Percentiles rank a stretch among this genome's conserved stretches.
phyloP scores from a whole-genome alignment of 345 rosid genomes.

The Salix brachista region DNA sequence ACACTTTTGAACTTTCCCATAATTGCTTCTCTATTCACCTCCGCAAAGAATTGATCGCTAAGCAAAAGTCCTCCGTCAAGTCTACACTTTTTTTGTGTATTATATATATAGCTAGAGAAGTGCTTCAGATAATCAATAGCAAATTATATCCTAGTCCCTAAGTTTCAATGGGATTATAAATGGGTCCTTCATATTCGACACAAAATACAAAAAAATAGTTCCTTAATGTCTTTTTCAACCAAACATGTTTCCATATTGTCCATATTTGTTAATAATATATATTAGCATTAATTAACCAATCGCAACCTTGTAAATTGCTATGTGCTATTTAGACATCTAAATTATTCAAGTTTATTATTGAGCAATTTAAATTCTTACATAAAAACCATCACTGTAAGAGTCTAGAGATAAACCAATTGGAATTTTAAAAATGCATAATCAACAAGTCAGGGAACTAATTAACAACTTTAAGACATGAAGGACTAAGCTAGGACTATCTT shows the following conservation, averaged over 20 bases:
- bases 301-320: too few species aligned
- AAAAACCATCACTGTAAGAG: too few species aligned
- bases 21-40: neutral
- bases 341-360: too few species aligned
- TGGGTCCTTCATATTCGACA: neutral
- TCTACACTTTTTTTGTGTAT: neutral
- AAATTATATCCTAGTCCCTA: neutral
- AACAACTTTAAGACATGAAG: neutral
- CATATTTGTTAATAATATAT: too few species aligned
- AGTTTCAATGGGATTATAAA: neutral
- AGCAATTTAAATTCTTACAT: neutral
- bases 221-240: neutral
- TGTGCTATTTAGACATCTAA: too few species aligned
- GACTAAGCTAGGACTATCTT: too few species aligned
- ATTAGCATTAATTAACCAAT: too few species aligned
- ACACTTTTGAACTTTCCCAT: constrained; percentile 42
- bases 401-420: too few species aligned
- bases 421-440: too few species aligned
- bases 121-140: neutral
- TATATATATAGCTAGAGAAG: neutral
- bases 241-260: too few species aligned
- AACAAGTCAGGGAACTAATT: too few species aligned
- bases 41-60: neutral
- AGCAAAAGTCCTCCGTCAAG: neutral
- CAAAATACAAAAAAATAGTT: too few species aligned